Conservation (phyloP, 495 filamentous ascomycete species). For the Penicillium bialowiezense region DNA sequence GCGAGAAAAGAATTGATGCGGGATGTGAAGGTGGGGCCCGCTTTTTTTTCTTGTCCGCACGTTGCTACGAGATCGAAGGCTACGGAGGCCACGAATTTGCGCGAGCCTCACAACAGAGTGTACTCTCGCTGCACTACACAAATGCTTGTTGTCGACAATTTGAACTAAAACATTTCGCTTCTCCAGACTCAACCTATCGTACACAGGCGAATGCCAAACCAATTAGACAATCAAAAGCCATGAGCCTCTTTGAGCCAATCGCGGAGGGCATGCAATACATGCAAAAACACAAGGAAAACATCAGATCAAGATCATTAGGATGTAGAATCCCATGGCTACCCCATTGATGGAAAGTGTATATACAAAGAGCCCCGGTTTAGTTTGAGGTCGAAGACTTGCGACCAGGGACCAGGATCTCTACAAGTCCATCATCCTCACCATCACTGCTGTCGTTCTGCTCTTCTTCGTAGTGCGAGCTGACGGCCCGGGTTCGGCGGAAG, state of each 20-base stretch:
- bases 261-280: conserved; percentile 14
- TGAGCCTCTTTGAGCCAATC: conserved; percentile 1
- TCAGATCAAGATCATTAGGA: conserved; percentile 12
- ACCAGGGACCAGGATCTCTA: conserved; percentile 47
- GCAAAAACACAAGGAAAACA: conserved; percentile 8
- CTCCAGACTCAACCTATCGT: conserved; percentile 19
- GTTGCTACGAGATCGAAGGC: background rate
- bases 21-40: conserved; percentile 6
- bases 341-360: conserved; percentile 21
- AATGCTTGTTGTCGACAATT: background rate
- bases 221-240: conserved; percentile 9
- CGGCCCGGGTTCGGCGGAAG: conserved; percentile 30
- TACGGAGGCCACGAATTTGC: too few relatives aligned
- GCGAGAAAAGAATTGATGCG: conserved; percentile 10
- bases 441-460: conserved; percentile 47
- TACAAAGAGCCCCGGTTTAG: conserved; percentile 14
- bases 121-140: background rate
- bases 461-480: conserved; percentile 38
- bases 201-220: conserved; percentile 14
- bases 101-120: too few relatives aligned
- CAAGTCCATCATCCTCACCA: conserved; percentile 47
- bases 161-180: conserved; percentile 18
- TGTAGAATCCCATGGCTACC: conserved; percentile 16
- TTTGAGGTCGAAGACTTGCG: conserved; percentile 36
- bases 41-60: conserved; percentile 1